A percentile compares a stretch with the other conserved stretches of the same genome.
Conservation (phyloP, 2,329 filamentous ascomycete genomes). For the Aspergillus brunneoviolaceus region DNA sequence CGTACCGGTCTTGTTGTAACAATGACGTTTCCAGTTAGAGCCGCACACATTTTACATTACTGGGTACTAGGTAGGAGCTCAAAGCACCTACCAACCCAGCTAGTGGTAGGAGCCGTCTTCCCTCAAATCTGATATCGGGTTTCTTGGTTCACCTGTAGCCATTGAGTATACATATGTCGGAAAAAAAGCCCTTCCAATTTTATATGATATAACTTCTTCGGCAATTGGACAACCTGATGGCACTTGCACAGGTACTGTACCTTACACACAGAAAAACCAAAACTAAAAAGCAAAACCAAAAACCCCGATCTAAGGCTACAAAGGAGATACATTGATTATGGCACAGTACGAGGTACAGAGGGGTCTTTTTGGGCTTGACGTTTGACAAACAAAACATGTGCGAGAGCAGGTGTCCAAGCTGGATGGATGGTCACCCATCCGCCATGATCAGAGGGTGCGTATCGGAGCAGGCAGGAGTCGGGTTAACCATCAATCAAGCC, state of each 20-base stretch:
- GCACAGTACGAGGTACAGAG: constrained; percentile 46
- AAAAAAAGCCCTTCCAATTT: background rate
- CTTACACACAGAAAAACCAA: background rate
- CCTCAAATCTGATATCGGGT: background rate
- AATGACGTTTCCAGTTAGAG: background rate
- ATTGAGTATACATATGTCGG: background rate
- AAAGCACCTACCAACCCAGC: background rate
- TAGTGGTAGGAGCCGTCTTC: background rate
- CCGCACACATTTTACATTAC: background rate
- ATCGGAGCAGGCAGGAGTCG: constrained; percentile 6
- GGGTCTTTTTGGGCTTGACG: constrained; percentile 31
- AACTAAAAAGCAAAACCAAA: constrained; percentile 13
- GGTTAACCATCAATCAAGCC: constrained; percentile 5
- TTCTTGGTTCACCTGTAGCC: background rate
- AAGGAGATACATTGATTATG: constrained; percentile 46
- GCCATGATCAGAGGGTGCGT: constrained; percentile 15
- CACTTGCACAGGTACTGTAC: background rate
- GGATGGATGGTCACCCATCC: constrained; percentile 19
- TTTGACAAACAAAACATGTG: constrained; percentile 29
- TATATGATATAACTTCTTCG: too few species aligned
- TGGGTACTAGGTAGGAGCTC: background rate
- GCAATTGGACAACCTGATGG: background rate
- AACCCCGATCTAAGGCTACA: constrained; percentile 39
- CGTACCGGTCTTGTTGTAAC: background rate
- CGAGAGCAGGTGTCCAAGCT: constrained; percentile 19